Evolutionary conservation across 2,329 filamentous ascomycete species (phyloP).

Genomic region (Paramyrothecium sp.): DNA sequence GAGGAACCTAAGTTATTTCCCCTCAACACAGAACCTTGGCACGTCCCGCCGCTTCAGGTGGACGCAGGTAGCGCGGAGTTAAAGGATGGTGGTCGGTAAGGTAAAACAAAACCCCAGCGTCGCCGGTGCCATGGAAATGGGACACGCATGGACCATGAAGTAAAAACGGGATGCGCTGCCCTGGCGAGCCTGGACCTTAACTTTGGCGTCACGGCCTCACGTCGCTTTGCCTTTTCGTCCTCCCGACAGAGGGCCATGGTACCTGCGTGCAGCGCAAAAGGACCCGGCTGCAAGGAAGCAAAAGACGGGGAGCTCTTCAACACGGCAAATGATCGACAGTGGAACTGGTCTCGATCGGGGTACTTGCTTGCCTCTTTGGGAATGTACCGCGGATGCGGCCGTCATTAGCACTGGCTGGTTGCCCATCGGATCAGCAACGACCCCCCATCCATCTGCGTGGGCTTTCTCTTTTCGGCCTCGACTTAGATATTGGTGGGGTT

Average conservation of each 20-base stretch:
- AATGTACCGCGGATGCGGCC: not conserved
- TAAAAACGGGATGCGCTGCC: no score
- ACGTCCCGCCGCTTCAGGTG: no score
- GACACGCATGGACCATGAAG: no score
- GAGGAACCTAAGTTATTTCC: no score
- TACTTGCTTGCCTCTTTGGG: not conserved
- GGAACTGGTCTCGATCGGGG: not conserved
- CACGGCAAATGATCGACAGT: not conserved
- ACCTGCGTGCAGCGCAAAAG: not conserved
- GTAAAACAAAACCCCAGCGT: no score
- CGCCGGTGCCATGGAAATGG: no score
- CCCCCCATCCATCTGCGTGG: not conserved
- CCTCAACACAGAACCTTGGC: no score
- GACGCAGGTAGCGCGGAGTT: no score
- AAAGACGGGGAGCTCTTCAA: not conserved
- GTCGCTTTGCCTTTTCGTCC: not conserved
- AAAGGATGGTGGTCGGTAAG: no score
- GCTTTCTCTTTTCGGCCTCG: not conserved
- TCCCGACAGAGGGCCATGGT: not conserved
- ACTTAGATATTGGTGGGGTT: not conserved
- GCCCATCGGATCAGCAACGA: not conserved
- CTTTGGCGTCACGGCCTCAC: no score
- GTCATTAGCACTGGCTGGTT: not conserved
- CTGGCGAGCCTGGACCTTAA: no score
- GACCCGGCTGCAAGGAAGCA: not conserved